A percentile compares a stretch with the other conserved stretches of the same genome.
Evolutionary conservation across 495 filamentous ascomycete species (phyloP).

Genomic region (Echria macrotheca): DNA sequence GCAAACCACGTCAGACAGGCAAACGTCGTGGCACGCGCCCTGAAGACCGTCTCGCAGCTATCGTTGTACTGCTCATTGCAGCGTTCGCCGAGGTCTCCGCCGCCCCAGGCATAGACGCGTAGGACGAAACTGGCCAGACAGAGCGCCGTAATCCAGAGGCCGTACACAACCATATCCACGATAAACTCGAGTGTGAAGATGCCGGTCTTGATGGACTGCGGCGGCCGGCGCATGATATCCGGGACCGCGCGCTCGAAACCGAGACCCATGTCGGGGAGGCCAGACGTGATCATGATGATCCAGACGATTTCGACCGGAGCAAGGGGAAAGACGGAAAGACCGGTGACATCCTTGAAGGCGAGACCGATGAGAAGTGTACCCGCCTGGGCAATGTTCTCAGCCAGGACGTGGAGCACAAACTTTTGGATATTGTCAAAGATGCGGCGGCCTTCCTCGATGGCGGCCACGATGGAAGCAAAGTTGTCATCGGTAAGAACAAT

Average conservation of each 20-base stretch:
- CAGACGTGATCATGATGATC: slow-evolving; percentile 75
- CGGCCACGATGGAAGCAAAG: slow-evolving; percentile 70
- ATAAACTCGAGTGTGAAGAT: slow-evolving; percentile 66
- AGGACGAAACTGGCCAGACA: slow-evolving; percentile 42
- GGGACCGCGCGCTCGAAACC: slow-evolving; percentile 64
- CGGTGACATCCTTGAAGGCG: slow-evolving; percentile 59
- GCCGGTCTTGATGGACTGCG: slow-evolving; percentile 56
- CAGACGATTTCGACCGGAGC: slow-evolving; percentile 71
- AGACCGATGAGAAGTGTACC: slow-evolving; percentile 64
- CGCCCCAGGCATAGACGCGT: slow-evolving; percentile 58
- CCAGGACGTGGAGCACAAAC: slow-evolving; percentile 68
- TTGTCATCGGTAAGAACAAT: slow-evolving; percentile 87
- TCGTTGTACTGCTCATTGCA: slow-evolving; percentile 57
- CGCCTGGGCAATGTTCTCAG: slow-evolving; percentile 73
- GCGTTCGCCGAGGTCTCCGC: slow-evolving; percentile 59
- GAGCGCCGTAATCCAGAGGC: slow-evolving; percentile 58
- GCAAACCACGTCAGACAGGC: slow-evolving; percentile 69
- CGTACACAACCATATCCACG: slow-evolving; percentile 70
- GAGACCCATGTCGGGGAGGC: slow-evolving; percentile 68
- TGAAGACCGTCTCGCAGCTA: slow-evolving; percentile 60
- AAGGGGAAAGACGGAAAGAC: slow-evolving; percentile 67
- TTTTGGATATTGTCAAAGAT: slow-evolving; percentile 82
- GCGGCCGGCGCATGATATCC: slow-evolving; percentile 66
- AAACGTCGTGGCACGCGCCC: slow-evolving; percentile 71
- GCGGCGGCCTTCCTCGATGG: slow-evolving; percentile 66